Evolutionary conservation across 768 basidiomycete genomes (phyloP).

Genomic region (Leccinum uliginosum): DNA sequence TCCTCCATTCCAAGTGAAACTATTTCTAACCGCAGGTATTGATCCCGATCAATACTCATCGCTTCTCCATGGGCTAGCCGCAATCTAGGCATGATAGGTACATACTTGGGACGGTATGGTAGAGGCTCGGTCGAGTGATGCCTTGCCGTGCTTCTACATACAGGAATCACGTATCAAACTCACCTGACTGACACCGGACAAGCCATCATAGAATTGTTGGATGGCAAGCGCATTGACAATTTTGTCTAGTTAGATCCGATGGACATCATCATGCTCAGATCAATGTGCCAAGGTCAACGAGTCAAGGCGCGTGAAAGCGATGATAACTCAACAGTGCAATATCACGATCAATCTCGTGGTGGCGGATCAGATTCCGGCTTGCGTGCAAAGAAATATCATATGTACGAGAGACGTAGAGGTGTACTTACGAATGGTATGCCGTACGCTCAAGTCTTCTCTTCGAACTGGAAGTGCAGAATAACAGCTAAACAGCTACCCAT

Average conservation of each 20-base stretch:
- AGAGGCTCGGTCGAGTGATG: no score
- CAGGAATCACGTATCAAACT: not conserved
- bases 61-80: not conserved
- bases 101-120: not conserved
- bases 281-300: conserved; percentile 23
- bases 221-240: not conserved
- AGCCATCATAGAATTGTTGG: not conserved
- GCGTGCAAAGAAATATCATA: conserved; percentile 35
- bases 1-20: no score
- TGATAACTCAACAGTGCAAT: conserved; percentile 24
- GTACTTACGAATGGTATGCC: conserved; percentile 50
- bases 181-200: not conserved
- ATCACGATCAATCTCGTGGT: not conserved
- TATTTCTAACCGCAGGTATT: no score
- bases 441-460: conserved; percentile 20
- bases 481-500: conserved; percentile 19
- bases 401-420: conserved; percentile 42
- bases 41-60: not conserved
- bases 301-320: conserved; percentile 10
- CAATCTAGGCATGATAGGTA: not conserved
- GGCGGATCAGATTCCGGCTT: conserved; percentile 5
- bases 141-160: not conserved
- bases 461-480: conserved; percentile 12
- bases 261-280: conserved; percentile 11
- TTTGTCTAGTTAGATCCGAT: not conserved